Evolutionary conservation across 1,284 basidiomycete genomes (phyloP).

Genomic region (Cystobasidiaceae sp.): DNA sequence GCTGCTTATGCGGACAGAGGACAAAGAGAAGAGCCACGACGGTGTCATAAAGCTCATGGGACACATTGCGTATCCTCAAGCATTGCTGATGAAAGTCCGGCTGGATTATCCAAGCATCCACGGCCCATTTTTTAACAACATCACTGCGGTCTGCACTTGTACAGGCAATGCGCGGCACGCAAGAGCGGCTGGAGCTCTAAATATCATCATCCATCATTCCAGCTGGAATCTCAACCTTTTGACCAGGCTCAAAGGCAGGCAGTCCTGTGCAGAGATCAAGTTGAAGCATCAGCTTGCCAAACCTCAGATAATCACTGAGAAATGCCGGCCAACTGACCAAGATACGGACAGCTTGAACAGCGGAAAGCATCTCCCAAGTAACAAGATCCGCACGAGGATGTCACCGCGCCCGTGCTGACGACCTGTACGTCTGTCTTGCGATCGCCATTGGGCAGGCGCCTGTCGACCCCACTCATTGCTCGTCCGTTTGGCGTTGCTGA

Average conservation of each 20-base stretch:
- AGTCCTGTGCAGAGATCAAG: constrained; percentile 64
- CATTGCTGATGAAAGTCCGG: neutral
- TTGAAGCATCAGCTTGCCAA: too few relatives aligned
- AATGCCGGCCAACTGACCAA: constrained; percentile 60
- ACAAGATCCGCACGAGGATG: constrained; percentile 95
- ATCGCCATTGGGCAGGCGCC: constrained; percentile 57
- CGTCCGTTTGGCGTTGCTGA: constrained; percentile 48
- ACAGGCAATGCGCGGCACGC: too few relatives aligned
- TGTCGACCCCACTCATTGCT: constrained; percentile 54
- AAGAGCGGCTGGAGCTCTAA: too few relatives aligned
- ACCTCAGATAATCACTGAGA: neutral
- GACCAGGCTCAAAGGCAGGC: constrained; percentile 95
- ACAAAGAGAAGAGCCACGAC: too few relatives aligned
- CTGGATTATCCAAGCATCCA: too few relatives aligned
- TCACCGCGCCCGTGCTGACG: constrained; percentile 54
- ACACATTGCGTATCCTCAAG: neutral
- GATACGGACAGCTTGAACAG: constrained; percentile 93
- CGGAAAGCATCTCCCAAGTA: constrained; percentile 97
- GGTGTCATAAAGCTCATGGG: too few relatives aligned
- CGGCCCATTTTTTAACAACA: too few relatives aligned
- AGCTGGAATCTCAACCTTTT: constrained; percentile 71
- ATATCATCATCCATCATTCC: constrained; percentile 77
- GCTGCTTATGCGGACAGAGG: too few relatives aligned
- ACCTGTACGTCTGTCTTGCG: constrained; percentile 31
- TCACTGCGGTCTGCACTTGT: too few relatives aligned